phyloP scores from a whole-genome alignment of 495 filamentous ascomycete genomes.

The Penicillium pulvis region DNA sequence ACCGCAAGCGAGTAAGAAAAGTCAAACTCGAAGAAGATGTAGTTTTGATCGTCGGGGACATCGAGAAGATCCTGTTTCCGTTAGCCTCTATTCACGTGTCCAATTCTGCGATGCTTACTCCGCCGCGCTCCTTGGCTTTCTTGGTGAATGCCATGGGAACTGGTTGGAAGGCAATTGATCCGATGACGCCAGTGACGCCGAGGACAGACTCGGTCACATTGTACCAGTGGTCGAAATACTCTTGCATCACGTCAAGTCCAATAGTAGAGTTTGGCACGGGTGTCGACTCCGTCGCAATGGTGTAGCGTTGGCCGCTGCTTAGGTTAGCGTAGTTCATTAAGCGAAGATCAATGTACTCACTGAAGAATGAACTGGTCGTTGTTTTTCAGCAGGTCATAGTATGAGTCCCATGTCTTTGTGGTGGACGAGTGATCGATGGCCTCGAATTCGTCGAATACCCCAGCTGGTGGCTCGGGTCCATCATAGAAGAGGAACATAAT shows the following conservation, averaged over 20 bases:
- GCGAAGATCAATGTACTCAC: slow-evolving; percentile 8
- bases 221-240: slow-evolving; percentile 55
- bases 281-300: slow-evolving; percentile 59
- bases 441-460: slow-evolving; percentile 59
- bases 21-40: slow-evolving; percentile 59
- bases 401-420: slow-evolving; percentile 53
- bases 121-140: slow-evolving; percentile 49
- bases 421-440: slow-evolving; percentile 49
- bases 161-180: slow-evolving; percentile 58
- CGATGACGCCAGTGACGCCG: slow-evolving; percentile 49
- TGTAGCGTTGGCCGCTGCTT: slow-evolving; percentile 49
- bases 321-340: slow-evolving; percentile 10
- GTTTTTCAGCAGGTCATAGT: slow-evolving; percentile 49
- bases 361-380: slow-evolving; percentile 43
- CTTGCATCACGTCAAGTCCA: slow-evolving; percentile 44
- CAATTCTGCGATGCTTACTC: slow-evolving; percentile 29
- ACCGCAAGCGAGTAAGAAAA: slow-evolving; percentile 49
- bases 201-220: slow-evolving; percentile 44
- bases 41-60: slow-evolving; percentile 51
- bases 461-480: slow-evolving; percentile 54
- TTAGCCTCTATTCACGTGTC: slow-evolving; percentile 9
- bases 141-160: slow-evolving; percentile 52
- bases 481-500: slow-evolving; percentile 67
- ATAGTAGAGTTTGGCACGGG: slow-evolving; percentile 49
- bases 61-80: slow-evolving; percentile 50